Evolutionary conservation across 2,329 filamentous ascomycete species (phyloP).

Genomic region (Ceratocystis alfenasii): DNA sequence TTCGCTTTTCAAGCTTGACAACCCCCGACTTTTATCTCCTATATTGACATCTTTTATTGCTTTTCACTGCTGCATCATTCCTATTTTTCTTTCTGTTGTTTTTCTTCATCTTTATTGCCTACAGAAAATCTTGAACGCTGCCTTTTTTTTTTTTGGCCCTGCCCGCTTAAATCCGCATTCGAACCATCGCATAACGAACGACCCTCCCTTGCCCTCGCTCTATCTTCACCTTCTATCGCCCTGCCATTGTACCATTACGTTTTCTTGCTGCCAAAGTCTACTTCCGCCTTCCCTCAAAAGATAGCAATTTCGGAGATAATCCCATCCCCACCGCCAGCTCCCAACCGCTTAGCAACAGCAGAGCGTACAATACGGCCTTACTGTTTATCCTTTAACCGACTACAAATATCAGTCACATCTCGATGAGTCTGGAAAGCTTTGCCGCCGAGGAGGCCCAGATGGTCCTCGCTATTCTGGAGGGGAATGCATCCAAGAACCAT

Average conservation of each 20-base stretch:
- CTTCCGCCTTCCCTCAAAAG: no score
- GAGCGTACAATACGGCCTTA: neutral
- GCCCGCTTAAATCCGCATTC: neutral
- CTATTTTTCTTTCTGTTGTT: neutral
- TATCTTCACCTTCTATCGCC: neutral
- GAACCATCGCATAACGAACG: neutral
- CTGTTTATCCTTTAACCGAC: neutral
- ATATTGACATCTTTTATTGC: neutral
- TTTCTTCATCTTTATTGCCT: conserved; percentile 6
- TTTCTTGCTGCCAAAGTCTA: no score
- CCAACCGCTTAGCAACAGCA: no score
- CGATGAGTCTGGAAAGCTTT: conserved; percentile 65
- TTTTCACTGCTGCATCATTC: neutral
- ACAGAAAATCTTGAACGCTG: neutral
- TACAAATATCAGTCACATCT: conserved; percentile 27
- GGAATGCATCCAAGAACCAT: conserved; percentile 24
- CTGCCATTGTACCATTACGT: no score
- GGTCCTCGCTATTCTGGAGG: conserved; percentile 56
- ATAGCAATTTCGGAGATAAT: no score
- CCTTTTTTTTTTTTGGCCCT: neutral
- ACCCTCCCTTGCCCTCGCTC: neutral
- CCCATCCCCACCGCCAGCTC: no score
- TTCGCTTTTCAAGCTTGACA: conserved; percentile 21
- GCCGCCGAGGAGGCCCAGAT: conserved; percentile 67
- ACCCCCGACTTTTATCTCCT: neutral